phyloP scores from a whole-genome alignment of 2,329 filamentous ascomycete genomes.

The Mycogone perniciosa region DNA sequence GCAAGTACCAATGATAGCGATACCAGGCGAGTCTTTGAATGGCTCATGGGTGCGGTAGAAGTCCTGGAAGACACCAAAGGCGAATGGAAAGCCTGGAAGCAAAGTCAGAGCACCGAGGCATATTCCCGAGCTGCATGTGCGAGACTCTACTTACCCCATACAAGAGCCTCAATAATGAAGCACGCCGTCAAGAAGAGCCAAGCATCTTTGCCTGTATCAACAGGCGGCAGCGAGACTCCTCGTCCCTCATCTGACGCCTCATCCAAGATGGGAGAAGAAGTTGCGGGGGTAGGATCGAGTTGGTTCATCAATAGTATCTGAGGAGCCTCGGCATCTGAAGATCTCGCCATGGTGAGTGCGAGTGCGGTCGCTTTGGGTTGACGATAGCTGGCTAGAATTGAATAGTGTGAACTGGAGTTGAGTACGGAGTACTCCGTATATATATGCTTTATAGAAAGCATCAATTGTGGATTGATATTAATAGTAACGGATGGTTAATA shows the following conservation, averaged over 20 bases:
- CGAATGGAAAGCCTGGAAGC: constrained; percentile 52
- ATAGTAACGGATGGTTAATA: too few relatives aligned
- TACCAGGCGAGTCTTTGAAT: constrained; percentile 43
- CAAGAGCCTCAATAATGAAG: constrained; percentile 28
- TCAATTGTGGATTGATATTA: too few relatives aligned
- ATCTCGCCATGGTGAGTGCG: too few relatives aligned
- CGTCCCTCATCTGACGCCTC: constrained; percentile 7
- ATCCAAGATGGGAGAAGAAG: neutral
- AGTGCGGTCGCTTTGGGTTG: too few relatives aligned
- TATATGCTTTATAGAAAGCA: too few relatives aligned
- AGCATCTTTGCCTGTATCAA: constrained; percentile 28
- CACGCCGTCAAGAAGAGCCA: constrained; percentile 29
- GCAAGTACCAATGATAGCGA: constrained; percentile 55
- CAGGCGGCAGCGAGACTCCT: constrained; percentile 23
- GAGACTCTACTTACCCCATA: constrained; percentile 24
- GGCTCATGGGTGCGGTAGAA: constrained; percentile 53
- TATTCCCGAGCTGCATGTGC: neutral
- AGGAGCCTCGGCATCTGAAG: too few relatives aligned
- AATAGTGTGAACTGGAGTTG: too few relatives aligned
- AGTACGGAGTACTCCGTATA: too few relatives aligned
- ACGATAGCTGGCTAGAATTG: too few relatives aligned
- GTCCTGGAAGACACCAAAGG: constrained; percentile 61
- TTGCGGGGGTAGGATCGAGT: neutral
- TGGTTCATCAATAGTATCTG: neutral
- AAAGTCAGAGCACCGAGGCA: neutral